Conservation (phyloP, 1,139 yeast genomes). For the Casaregolazyma lundiana region DNA sequence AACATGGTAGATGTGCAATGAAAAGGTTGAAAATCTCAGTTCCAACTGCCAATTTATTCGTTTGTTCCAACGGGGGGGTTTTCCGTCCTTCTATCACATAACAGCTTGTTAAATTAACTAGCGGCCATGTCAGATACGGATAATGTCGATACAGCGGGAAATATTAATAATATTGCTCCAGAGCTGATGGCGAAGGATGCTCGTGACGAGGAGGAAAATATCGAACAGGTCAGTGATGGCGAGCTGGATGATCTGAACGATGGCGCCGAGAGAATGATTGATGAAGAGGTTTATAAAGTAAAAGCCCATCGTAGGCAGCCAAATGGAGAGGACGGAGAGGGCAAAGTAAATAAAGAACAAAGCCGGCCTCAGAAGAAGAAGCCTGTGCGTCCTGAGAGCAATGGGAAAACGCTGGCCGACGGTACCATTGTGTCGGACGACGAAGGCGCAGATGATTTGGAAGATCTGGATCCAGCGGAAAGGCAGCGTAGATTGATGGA, state of each 20-base stretch:
- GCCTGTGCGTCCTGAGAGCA: constrained; percentile 4
- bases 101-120: constrained; percentile 11
- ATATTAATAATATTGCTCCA: constrained; percentile 5
- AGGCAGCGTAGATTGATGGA: constrained; percentile 75
- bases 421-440: constrained; percentile 18
- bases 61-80: too few relatives aligned
- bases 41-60: too few relatives aligned
- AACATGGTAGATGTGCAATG: constrained; percentile 46
- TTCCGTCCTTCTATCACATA: too few relatives aligned
- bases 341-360: constrained; percentile 9
- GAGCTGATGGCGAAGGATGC: not conserved
- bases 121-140: constrained; percentile 24
- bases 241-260: constrained; percentile 9
- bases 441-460: constrained; percentile 27
- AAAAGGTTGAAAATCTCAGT: constrained; percentile 1
- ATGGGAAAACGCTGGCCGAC: constrained; percentile 13
- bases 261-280: constrained; percentile 25
- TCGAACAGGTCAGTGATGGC: constrained; percentile 1
- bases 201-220: not conserved
- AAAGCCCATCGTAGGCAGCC: constrained; percentile 32
- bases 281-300: constrained; percentile 39
- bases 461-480: constrained; percentile 38
- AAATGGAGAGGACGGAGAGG: not conserved
- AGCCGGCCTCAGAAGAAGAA: constrained; percentile 13
- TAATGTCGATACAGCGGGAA: constrained; percentile 18